These are phyloP conservation scores for Ceratocystis diversiconidia DNA, from an alignment of 2,329 filamentous ascomycete species.

Conservation along the genomic window DNA sequence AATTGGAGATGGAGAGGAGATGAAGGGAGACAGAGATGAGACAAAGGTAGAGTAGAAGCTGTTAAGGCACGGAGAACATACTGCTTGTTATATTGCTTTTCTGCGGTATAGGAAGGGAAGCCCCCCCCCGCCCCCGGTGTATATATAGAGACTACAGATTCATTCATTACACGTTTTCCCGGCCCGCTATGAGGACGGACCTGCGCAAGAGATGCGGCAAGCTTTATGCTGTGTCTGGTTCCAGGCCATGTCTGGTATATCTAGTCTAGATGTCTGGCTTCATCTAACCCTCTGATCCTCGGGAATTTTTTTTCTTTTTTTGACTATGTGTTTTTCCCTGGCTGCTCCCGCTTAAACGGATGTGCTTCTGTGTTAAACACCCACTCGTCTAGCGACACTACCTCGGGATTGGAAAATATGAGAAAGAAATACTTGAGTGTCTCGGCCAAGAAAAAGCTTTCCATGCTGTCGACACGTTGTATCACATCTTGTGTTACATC, in stretches of 20 bases:
- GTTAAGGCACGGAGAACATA: background rate
- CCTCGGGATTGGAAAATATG: constrained; percentile 43
- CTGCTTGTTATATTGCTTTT: background rate
- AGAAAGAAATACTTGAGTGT: constrained; percentile 55
- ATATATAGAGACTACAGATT: constrained; percentile 7
- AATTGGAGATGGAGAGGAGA: background rate
- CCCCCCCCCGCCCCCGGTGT: background rate
- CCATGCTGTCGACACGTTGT: constrained; percentile 23
- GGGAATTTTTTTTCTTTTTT: background rate
- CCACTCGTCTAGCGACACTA: constrained; percentile 47
- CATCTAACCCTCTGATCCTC: background rate
- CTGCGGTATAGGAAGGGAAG: background rate
- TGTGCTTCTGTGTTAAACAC: constrained; percentile 46
- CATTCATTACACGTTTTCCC: background rate
- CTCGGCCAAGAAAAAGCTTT: constrained; percentile 58
- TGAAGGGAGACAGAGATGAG: background rate
- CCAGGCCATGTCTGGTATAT: no score
- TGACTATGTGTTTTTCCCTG: background rate
- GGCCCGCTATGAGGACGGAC: no score
- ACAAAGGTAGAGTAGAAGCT: background rate
- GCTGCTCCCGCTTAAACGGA: constrained; percentile 29
- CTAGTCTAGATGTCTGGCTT: no score
- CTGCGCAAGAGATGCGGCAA: no score
- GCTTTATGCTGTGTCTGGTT: no score
- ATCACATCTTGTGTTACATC: constrained; percentile 37